Evolutionary conservation across 2,329 filamentous ascomycete genomes (phyloP).

Genomic region (Talaromyces sp.): DNA sequence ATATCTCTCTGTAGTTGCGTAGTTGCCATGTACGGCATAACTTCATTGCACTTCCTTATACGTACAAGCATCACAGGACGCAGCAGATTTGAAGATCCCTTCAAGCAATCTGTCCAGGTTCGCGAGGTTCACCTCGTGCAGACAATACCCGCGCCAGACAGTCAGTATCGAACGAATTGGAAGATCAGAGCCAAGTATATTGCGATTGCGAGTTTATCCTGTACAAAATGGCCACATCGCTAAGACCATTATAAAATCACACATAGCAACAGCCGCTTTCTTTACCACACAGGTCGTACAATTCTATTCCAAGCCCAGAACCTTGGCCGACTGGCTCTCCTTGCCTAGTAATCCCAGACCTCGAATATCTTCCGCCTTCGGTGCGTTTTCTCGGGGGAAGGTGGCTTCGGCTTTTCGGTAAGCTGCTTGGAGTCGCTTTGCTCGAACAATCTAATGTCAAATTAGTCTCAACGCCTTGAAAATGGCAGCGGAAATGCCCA

Average conservation of each 20-base stretch:
- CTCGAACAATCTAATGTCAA: constrained; percentile 65
- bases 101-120: neutral
- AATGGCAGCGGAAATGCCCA: neutral
- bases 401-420: constrained; percentile 76
- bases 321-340: constrained; percentile 71
- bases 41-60: neutral
- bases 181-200: constrained; percentile 5
- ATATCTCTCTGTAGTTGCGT: neutral
- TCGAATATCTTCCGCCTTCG: constrained; percentile 80
- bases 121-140: neutral
- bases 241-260: constrained; percentile 8
- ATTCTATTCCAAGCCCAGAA: constrained; percentile 30
- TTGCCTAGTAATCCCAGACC: constrained; percentile 79
- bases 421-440: constrained; percentile 73
- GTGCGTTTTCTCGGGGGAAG: constrained; percentile 73
- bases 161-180: neutral
- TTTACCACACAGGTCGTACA: neutral
- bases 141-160: neutral
- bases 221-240: constrained; percentile 17
- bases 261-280: neutral
- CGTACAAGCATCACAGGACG: neutral
- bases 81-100: neutral
- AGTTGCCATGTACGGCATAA: neutral
- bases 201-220: constrained; percentile 18
- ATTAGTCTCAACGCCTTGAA: neutral